Percentiles rank a stretch among this genome's conserved stretches.
Evolutionary conservation across 805 yeast species (phyloP).

Genomic region (Scheffersomyces ergatensis): DNA sequence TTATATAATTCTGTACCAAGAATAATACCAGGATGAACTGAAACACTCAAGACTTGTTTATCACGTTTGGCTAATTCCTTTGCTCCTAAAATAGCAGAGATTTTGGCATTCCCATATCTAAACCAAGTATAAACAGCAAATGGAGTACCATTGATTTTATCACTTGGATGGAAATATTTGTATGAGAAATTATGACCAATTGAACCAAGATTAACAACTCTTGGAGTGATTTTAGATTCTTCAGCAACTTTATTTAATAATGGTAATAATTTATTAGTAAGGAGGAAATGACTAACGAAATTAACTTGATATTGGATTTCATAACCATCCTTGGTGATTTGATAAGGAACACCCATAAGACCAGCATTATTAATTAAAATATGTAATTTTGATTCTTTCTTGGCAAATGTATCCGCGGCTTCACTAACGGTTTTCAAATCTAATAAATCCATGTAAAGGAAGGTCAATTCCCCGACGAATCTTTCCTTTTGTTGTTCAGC

Average conservation of each 20-base stretch:
- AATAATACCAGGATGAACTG: constrained; percentile 41
- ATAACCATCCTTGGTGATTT: constrained; percentile 31
- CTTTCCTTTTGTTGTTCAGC: constrained; percentile 14
- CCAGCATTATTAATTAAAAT: constrained; percentile 41
- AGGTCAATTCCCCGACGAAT: constrained; percentile 49
- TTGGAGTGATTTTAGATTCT: constrained; percentile 16
- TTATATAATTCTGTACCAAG: constrained; percentile 31
- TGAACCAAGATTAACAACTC: constrained; percentile 31
- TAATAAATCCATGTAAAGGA: constrained; percentile 54
- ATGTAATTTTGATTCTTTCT: constrained; percentile 25
- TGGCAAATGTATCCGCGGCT: constrained; percentile 22
- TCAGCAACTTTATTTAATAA: constrained; percentile 18
- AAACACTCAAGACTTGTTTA: constrained; percentile 29
- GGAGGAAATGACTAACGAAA: constrained; percentile 30
- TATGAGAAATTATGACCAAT: constrained; percentile 27
- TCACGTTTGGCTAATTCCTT: constrained; percentile 21
- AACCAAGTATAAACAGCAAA: constrained; percentile 23
- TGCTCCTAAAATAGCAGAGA: constrained; percentile 29
- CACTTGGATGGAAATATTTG: constrained; percentile 22
- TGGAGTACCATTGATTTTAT: constrained; percentile 23
- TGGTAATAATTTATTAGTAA: constrained; percentile 29
- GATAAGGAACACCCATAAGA: constrained; percentile 37
- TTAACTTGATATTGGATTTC: constrained; percentile 44
- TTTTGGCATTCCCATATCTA: constrained; percentile 35
- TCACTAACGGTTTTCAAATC: constrained; percentile 25